Base-by-base conservation (phyloP, 192 early-diverging fungal species). In the Thamnidium elegans region DNA sequence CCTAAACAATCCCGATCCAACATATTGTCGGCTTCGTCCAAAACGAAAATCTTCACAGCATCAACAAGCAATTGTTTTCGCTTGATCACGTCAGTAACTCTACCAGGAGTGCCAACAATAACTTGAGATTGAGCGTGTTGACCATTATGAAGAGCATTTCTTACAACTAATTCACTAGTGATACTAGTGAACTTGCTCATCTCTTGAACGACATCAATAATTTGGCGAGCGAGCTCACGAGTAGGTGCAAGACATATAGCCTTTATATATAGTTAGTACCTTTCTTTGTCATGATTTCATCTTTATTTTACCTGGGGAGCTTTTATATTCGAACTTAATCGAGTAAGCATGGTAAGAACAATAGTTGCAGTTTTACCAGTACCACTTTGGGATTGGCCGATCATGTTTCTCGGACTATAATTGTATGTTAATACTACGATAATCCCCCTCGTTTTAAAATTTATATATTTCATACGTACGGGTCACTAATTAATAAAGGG, bases 21-120 rank as follows among this genome's bases (percentile, higher is more conserved):
- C 97, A 97, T 96, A 68, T 93, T 96, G 69, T 99, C 97, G 15
- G 97, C 97, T 76, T 99, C 97, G 67, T 99, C 97, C 66, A 99
- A 80, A 7, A 97, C 94, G 76, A 96, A 92, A 45, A 97, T 83
- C 59, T 87, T 84, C 42, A 94, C 70, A 55, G 80, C 58, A 6
- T 69, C 77, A 14, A 84, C 69, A 43, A 87, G 79, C 51, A 97
- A 66, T 7, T 80, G 73, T 20, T 87, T 71, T 61, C 83, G 80
- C 61, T 84, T 82, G 42, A 92, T 81, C 53, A 93, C 67, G 20
- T 95, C 92, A 19, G 70, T 74, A 0, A 99, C 87, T 2, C 94
- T 95, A 19, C 97, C 97, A 4, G 97, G 95, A 0, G 97, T 99
- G 30, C 95, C 97, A 52, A 99, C 88, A 55, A 99, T 82, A 4